Conservation (phyloP, 1,284 basidiomycete genomes). For the Filobasidium uniguttulatum region DNA sequence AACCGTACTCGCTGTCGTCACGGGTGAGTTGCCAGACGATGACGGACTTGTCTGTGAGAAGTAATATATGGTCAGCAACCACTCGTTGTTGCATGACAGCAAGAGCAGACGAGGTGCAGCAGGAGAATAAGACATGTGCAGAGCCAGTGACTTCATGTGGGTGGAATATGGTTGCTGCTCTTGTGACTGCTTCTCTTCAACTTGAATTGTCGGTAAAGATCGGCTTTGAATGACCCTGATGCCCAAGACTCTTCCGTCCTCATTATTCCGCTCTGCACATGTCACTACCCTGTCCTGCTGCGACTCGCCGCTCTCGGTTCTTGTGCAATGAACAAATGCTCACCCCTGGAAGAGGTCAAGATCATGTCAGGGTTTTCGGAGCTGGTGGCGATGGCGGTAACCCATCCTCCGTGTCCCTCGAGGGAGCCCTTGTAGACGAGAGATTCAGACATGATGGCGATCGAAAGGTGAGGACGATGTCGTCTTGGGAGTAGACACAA, state of each 20-base stretch:
- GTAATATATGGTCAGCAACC: neutral
- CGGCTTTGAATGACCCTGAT: too few relatives aligned
- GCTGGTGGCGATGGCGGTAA: conserved; percentile 90
- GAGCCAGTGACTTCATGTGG: neutral
- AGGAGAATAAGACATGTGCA: neutral
- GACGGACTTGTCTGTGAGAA: conserved; percentile 82
- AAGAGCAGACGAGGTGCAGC: neutral
- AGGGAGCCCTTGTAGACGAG: conserved; percentile 85
- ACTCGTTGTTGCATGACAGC: neutral
- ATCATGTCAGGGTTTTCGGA: conserved; percentile 96
- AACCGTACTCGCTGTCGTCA: conserved; percentile 76
- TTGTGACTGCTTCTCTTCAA: neutral
- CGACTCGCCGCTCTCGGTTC: neutral
- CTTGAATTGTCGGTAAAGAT: too few relatives aligned
- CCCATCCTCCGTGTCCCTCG: conserved; percentile 91
- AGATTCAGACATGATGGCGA: conserved; percentile 56
- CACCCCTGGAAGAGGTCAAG: conserved; percentile 90
- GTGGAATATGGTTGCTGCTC: neutral
- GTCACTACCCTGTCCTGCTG: neutral
- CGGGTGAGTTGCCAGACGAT: conserved; percentile 99
- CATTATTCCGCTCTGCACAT: too few relatives aligned
- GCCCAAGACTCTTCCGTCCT: neutral
- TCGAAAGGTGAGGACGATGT: neutral
- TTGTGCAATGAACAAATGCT: conserved; percentile 21
- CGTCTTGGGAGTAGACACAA: too few relatives aligned